These are phyloP conservation scores for Amaranthus palmeri DNA, from an alignment of 148 eudicot genomes.

Conservation along the genomic window DNA sequence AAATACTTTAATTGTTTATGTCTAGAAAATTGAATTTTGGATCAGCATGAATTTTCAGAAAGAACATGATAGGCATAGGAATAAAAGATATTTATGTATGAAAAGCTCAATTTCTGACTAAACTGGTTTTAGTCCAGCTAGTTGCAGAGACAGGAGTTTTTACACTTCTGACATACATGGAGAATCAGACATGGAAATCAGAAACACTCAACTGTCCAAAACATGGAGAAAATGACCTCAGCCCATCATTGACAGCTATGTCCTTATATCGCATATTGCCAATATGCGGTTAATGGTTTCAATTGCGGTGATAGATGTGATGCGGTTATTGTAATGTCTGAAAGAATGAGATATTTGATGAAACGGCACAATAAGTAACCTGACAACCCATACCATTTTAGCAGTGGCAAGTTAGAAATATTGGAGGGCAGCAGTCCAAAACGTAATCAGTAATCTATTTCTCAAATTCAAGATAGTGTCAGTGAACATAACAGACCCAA, in stretches of 20 bases:
- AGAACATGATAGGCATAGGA: background rate
- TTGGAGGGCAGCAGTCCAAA: no score
- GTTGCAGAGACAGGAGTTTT: background rate
- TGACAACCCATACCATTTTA: no score
- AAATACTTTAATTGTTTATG: background rate
- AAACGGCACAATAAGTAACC: no score
- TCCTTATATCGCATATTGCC: no score
- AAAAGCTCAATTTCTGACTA: slow-evolving; percentile 9
- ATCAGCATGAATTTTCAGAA: slow-evolving; percentile 1
- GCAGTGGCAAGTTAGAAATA: no score
- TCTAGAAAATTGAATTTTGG: slow-evolving; percentile 4
- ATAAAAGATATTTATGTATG: background rate
- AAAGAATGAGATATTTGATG: no score
- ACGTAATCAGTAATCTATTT: no score
- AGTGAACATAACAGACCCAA: no score
- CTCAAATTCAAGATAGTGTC: no score
- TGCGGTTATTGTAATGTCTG: no score
- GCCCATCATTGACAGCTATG: slow-evolving; percentile 9
- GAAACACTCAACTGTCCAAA: background rate
- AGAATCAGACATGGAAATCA: background rate
- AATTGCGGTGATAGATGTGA: no score
- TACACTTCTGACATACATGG: slow-evolving; percentile 1
- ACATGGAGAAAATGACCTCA: background rate
- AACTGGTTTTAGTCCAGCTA: slow-evolving; percentile 10
- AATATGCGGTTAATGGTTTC: no score